phyloP scores from a whole-genome alignment of 306 rosid species.

The Prinsepia uniflora region DNA sequence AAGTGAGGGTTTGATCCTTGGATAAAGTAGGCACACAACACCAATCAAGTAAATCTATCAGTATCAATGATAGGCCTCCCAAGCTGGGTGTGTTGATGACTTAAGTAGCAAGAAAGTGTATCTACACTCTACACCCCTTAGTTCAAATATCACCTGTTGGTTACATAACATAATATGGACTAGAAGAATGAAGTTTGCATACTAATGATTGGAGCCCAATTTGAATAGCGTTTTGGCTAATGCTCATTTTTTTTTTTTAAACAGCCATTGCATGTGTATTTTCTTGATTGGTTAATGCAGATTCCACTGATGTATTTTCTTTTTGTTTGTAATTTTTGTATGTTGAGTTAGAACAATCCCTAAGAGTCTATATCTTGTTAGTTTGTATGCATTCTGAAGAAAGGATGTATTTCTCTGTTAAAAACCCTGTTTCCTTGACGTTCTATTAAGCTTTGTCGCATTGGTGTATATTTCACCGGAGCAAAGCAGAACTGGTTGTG shows the following conservation, averaged over 20 bases:
- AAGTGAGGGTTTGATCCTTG: not conserved
- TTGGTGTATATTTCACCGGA: conserved; percentile 91
- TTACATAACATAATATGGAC: not conserved
- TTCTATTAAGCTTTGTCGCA: conserved; percentile 70
- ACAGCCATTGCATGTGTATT: not conserved
- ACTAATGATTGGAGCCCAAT: not conserved
- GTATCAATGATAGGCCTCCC: not conserved
- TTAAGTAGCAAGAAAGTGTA: not conserved
- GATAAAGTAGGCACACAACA: not conserved
- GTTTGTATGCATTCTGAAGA: not conserved
- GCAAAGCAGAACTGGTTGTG: conserved; percentile 85
- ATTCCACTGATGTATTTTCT: not conserved
- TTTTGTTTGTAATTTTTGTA: not conserved
- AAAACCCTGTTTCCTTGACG: conserved; percentile 37
- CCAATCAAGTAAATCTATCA: not conserved
- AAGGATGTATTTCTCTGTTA: conserved; percentile 7
- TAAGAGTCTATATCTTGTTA: not conserved
- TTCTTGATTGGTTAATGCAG: not conserved
- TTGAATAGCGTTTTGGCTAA: not conserved
- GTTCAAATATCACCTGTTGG: not conserved
- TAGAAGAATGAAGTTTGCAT: not conserved
- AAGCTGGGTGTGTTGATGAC: not conserved
- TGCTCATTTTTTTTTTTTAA: not conserved
- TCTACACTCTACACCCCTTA: not conserved
- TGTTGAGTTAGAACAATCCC: not conserved